Base-by-base conservation (phyloP, 2,329 filamentous ascomycete genomes). In the Hortaea werneckii region DNA sequence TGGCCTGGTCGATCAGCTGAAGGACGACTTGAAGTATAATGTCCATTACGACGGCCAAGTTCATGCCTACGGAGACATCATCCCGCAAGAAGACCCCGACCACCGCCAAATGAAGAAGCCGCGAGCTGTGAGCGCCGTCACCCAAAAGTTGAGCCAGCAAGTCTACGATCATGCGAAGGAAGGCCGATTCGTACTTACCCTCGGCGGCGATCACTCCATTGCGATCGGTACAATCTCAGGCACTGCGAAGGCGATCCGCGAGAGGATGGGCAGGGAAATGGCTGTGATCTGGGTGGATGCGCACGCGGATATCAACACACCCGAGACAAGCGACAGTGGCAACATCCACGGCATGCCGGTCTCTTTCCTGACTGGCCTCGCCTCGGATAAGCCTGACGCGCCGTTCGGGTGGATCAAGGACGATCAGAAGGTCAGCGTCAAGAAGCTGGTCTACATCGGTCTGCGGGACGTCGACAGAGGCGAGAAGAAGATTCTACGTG, bases 291-390 rank as follows among this genome's bases (percentile, higher is more conserved):
- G 92, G 92, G 92, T 98, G 29, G 92, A 98, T 67, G 92, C 92
- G 27, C 92, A 98, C 67, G 84, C 90, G 45, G 92, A 98, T 67
- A 95, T 98, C 74, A 98, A 98, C 72, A 88, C 86, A 1, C 92
- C 90, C 44, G 89, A 96, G 77, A 83, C 80, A 41, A 90, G 84
- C 54, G 85, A 77, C 37, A 92, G 85, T 55, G 92, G 92, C 30
- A 96, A 96, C 69, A 85, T 98, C 52, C 92, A 98, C 70, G 92
- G 92, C 57, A 98, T 98, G 92, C 92, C 92, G 2, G 85, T 96
- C 34, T 80, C 87, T 3, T 98, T 96, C 68, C 67, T 95, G 55
- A 89, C 88, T 0, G 87, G 92, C 0, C 72, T 98, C 47, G 86
- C 89, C 40, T 80, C 72, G 55, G 61, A 62, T 58, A 78, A 86